Evolutionary conservation across 2,329 filamentous ascomycete genomes (phyloP), one percentile per base, ranked within the genome.

Genomic region (Paracamarosporium sp.): DNA sequence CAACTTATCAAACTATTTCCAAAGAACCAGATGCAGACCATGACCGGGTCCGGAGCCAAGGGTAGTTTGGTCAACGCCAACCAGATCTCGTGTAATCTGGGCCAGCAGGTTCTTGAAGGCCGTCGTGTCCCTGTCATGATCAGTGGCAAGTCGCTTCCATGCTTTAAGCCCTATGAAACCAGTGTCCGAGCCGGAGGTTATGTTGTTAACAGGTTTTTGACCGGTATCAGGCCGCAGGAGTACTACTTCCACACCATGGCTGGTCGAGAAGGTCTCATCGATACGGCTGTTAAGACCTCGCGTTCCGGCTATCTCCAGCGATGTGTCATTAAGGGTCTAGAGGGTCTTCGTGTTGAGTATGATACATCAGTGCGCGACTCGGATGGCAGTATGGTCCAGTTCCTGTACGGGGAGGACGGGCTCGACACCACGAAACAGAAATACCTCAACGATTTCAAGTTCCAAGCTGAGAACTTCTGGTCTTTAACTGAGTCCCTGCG

Each of bases 231-330:
- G 53, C 95, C 95, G 4, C 95, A 99, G 72, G 96, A 99, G 76
- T 99, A 97, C 77, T 99, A 94, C 77, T 99, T 99, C 83, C 95
- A 99, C 85, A 93, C 96, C 78, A 99, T 99, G 96, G 95, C 94
- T 72, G 96, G 96, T 68, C 88, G 95, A 80, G 96, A 99, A 84
- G 95, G 95, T 83, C 82, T 99, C 64, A 99, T 99, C 73, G 95
- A 99, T 85, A 99, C 95, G 20, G 95, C 95, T 63, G 95, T 99
- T 76, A 99, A 99, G 81, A 99, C 95, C 1, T 96, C 94, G 9
- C 90, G 95, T 72, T 98, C 95, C 27, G 96, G 95, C 59, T 99
- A 99, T 74, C 83, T 99, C 50, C 95, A 99, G 76, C 86, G 96
- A 73, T 99, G 95, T 84, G 85, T 99, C 61, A 96, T 99, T 81